phyloP scores from a whole-genome alignment of 176 grass and related monocot species.

The Alloteropsis semialata region DNA sequence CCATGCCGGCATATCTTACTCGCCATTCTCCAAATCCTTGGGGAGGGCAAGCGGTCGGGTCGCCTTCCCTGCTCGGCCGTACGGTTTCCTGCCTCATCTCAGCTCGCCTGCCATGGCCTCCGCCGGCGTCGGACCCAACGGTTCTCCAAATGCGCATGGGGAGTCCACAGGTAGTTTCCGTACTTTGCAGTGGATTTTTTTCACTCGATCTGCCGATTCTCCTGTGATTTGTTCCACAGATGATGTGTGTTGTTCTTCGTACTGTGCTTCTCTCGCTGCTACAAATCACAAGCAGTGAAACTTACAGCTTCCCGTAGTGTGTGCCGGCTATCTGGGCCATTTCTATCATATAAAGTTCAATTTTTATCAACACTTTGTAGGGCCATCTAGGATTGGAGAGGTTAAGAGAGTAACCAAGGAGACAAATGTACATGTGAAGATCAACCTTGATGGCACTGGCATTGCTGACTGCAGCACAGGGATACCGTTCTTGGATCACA shows the following conservation, averaged over 20 bases:
- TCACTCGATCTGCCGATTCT: background rate
- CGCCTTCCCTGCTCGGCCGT: background rate
- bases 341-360: no score
- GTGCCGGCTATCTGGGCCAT: no score
- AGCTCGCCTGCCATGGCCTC: constrained; percentile 13
- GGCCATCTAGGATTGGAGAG: no score
- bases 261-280: background rate
- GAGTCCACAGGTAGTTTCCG: constrained; percentile 2
- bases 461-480: no score
- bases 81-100: background rate
- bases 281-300: no score
- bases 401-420: no score
- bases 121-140: constrained; percentile 25
- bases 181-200: background rate
- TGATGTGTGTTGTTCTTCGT: background rate
- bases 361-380: background rate
- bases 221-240: background rate
- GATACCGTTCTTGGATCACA: no score
- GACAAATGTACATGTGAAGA: no score
- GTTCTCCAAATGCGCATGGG: background rate
- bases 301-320: no score
- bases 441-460: no score
- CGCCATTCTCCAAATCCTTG: background rate
- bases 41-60: background rate
- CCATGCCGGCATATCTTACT: background rate